Base-by-base conservation (phyloP, 345 rosid genomes). In the Iberis pinnata region DNA sequence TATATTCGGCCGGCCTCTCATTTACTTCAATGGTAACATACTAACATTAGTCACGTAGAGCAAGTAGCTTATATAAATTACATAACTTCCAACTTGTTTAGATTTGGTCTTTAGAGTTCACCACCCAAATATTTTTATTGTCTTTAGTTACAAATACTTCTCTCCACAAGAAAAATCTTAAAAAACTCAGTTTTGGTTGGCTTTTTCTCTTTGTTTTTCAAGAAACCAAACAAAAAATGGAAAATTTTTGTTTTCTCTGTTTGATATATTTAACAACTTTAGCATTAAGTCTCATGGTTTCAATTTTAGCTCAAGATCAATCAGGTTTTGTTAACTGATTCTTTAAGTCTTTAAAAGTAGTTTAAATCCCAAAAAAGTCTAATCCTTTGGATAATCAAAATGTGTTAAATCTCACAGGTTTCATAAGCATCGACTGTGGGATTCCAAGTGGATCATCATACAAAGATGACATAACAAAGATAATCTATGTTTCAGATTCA, bases 401-500 rank as follows among this genome's bases (percentile, higher is more conserved):
- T n/a, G n/a, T n/a, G n/a, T n/a, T n/a, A n/a, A n/a, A n/a, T n/a
- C n/a, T n/a, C n/a, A n/a, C n/a, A n/a, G n/a, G n/a, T n/a, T n/a
- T n/a, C n/a, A n/a, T n/a, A n/a, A n/a, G n/a, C n/a, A n/a, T n/a
- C n/a, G n/a, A n/a, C n/a, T n/a, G n/a, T n/a, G n/a, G n/a, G n/a
- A n/a, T 69, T 13, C 45, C 64, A 26, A 45, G 41, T 26, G 55
- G 44, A 20, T 50, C 67, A 37, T 58, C 52, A 7, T 74, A 74
- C 27, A 58, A 19, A 10, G 76, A 74, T 3, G 8, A 60, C 4
- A 44, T 35, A 18, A 74, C 71, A 1, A 62, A 64, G 0, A 32
- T 77, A 8, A 44, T 55, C 58, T 77, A 77, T 47, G 61, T 53
- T n/a, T 74, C 82, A 4, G 75, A 77, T 49, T 61, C 49, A 41